Base-by-base conservation (phyloP, 2,329 filamentous ascomycete genomes). In the Epichloe hybrida region DNA sequence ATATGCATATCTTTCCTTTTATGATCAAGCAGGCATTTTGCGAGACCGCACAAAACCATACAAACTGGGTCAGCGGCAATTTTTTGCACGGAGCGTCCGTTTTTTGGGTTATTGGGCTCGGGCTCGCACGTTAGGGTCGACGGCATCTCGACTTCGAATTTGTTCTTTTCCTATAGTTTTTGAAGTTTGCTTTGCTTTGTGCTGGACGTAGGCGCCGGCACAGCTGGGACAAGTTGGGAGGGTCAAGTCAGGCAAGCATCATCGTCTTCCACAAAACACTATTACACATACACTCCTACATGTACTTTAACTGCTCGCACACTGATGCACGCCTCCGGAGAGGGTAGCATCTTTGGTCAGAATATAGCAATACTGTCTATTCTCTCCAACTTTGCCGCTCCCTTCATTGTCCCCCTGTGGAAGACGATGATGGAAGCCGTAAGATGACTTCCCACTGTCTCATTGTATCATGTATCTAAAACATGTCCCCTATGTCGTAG, bases 351-450 rank as follows among this genome's bases (percentile, higher is more conserved):
- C 58, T 59, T 63, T 65, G 66, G 65, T 67, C 64, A 67, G 63
- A 70, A 70, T 65, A 69, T 66, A 69, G 61, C 62, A 66, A 64
- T 64, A 62, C 63, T 63, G 59, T 62, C 58, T 63, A 65, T 65
- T 66, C 59, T 66, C 64, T 63, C 62, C 61, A 61, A 59, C 56
- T 55, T 58, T 62, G 56, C 58, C 53, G 60, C 61, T 53, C 56
- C 66, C 64, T 62, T 63, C 60, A 67, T 62, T 57, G 62, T 57
- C 60, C 61, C 21, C 59, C 65, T 66, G 72, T 67, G 72, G 77
- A 80, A 78, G 78, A 78, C 76, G 79, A 80, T 79, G 76, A 74
- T 77, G 75, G 73, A 67, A 70, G 68, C 69, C 69, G 72, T 76
- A 75, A 75, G 66, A 69, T 77, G 73, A 74, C 64, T 58, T 56